Percentiles rank a stretch among this genome's conserved stretches.
Conservation (phyloP, 176 grass and related monocot genomes). For the Oryza meridionalis region DNA sequence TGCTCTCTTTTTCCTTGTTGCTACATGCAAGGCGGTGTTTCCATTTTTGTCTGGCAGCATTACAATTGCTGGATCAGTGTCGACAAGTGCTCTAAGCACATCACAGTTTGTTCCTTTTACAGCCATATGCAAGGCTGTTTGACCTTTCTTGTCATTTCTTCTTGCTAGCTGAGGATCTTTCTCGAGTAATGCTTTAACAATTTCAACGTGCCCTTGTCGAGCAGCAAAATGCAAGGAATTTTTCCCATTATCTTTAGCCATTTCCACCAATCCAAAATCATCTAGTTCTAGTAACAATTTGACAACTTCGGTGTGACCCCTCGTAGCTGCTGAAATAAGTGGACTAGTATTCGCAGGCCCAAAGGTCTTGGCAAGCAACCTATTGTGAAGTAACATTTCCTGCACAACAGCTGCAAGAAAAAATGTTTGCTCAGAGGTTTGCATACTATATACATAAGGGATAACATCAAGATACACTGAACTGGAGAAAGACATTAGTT, state of each 20-base stretch:
- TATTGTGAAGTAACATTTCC: conserved; percentile 62
- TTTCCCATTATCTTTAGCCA: conserved; percentile 86
- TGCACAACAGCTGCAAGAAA: conserved; percentile 67
- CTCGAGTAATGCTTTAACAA: conserved; percentile 74
- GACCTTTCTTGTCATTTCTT: conserved; percentile 87
- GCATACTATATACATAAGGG: neutral
- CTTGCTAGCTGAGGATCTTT: conserved; percentile 92
- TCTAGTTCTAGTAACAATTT: conserved; percentile 70
- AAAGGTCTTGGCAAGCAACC: conserved; percentile 75
- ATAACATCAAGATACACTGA: conserved; percentile 16
- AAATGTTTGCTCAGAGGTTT: conserved; percentile 33
- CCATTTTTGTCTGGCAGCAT: conserved; percentile 97
- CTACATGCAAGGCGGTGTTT: conserved; percentile 88
- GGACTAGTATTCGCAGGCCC: conserved; percentile 77
- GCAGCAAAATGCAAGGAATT: conserved; percentile 94
- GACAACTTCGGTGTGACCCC: conserved; percentile 74
- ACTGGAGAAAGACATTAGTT: conserved; percentile 7
- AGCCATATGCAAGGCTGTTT: conserved; percentile 95
- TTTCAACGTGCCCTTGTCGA: conserved; percentile 77
- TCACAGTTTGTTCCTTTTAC: conserved; percentile 94
- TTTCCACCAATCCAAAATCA: conserved; percentile 73
- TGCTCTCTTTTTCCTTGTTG: conserved; percentile 89
- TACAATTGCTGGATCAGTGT: conserved; percentile 91
- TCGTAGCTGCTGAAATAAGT: conserved; percentile 83
- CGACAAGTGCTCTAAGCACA: conserved; percentile 84